phyloP scores from a whole-genome alignment of 1,139 yeast species.

The Hyphopichia fennica region DNA sequence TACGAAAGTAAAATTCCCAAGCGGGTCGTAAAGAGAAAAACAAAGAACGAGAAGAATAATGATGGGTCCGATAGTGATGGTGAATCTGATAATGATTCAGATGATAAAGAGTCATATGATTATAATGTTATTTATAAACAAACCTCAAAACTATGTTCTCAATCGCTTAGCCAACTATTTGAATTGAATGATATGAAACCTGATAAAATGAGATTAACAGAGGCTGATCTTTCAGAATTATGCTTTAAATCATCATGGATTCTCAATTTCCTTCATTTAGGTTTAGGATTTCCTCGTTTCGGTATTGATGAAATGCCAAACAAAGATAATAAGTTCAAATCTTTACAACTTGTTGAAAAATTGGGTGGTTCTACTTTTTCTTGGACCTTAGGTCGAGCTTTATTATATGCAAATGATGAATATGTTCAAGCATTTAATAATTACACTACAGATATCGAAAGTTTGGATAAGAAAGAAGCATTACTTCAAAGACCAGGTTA shows the following conservation, averaged over 20 bases:
- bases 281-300: conserved; percentile 67
- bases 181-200: conserved; percentile 34
- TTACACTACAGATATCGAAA: conserved; percentile 13
- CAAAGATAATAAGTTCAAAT: conserved; percentile 32
- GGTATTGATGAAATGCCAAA: conserved; percentile 40
- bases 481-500: conserved; percentile 38
- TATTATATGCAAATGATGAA: conserved; percentile 57
- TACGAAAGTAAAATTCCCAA: conserved; percentile 17
- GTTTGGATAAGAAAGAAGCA: conserved; percentile 18
- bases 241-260: conserved; percentile 78
- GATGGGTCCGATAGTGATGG: conserved; percentile 15
- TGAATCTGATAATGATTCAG: conserved; percentile 6
- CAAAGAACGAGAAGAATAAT: conserved; percentile 8
- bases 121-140: conserved; percentile 40
- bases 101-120: conserved; percentile 24
- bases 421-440: conserved; percentile 40
- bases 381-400: conserved; percentile 84
- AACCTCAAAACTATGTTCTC: conserved; percentile 49
- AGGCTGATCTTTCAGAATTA: conserved; percentile 45
- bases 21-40: conserved; percentile 8
- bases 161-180: conserved; percentile 38
- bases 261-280: conserved; percentile 66
- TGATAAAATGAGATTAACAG: conserved; percentile 25
- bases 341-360: conserved; percentile 62
- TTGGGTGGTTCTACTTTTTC: conserved; percentile 68